These are phyloP conservation scores for Elsinoe perseae DNA, from an alignment of 2,329 filamentous ascomycete genomes.

Conservation along the genomic window DNA sequence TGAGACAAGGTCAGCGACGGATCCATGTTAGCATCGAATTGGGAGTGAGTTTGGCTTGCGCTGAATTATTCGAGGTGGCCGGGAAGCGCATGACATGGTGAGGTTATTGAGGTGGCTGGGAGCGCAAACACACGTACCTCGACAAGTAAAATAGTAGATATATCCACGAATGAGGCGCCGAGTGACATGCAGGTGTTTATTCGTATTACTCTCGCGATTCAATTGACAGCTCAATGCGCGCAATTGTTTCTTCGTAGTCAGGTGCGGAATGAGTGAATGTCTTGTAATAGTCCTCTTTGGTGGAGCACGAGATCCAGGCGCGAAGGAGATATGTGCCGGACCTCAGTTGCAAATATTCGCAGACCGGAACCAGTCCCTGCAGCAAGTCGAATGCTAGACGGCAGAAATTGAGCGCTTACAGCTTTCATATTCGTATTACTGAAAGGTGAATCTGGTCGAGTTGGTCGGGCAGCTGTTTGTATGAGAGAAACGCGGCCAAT, in stretches of 20 bases:
- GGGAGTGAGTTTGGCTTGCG: not conserved
- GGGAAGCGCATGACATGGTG: slow-evolving; percentile 3
- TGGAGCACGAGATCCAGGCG: not conserved
- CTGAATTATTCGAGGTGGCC: slow-evolving; percentile 14
- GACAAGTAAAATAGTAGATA: not conserved
- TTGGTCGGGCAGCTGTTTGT: slow-evolving; percentile 1
- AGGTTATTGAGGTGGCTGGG: slow-evolving; percentile 9
- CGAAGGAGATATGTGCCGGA: slow-evolving; percentile 1
- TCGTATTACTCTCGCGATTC: not conserved
- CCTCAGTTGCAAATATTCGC: not conserved
- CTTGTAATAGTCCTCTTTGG: not conserved
- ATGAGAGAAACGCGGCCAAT: not conserved
- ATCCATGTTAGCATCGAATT: slow-evolving; percentile 1
- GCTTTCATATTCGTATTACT: slow-evolving; percentile 8
- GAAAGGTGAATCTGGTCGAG: not conserved
- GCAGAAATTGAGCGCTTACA: slow-evolving; percentile 9
- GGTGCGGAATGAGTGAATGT: not conserved
- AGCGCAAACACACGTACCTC: slow-evolving; percentile 10
- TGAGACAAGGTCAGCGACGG: slow-evolving; percentile 7
- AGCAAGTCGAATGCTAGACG: not conserved
- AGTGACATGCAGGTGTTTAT: slow-evolving; percentile 2
- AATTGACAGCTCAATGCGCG: not conserved
- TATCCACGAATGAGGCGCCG: slow-evolving; percentile 7
- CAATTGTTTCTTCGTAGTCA: not conserved
- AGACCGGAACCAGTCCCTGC: not conserved